Conservation (phyloP, 1,284 basidiomycete species). For the Xanthoconium separans region DNA sequence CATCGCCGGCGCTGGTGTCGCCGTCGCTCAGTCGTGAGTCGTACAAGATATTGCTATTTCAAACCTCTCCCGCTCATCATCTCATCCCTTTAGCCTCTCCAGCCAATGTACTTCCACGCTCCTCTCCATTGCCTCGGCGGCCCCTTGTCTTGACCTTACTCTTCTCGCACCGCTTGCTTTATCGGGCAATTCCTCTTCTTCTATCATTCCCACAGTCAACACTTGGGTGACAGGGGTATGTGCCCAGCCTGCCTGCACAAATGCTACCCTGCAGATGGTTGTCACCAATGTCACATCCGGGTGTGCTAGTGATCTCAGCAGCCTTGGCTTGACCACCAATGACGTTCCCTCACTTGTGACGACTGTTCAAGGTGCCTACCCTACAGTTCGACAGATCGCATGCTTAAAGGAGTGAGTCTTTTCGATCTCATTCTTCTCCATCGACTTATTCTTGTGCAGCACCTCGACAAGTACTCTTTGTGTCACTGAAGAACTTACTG, state of each 20-base stretch:
- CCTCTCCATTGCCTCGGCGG: slow-evolving; percentile 41
- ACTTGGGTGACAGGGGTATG: slow-evolving; percentile 60
- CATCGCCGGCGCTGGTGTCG: slow-evolving; percentile 40
- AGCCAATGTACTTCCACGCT: slow-evolving; percentile 37
- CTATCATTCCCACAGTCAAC: slow-evolving; percentile 52
- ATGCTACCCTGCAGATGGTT: slow-evolving; percentile 48
- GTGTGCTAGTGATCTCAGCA: slow-evolving; percentile 44
- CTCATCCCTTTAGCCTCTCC: slow-evolving; percentile 7
- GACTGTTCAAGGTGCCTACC: slow-evolving; percentile 45
- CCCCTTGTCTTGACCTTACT: slow-evolving; percentile 52
- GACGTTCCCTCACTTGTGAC: slow-evolving; percentile 3
- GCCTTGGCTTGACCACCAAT: slow-evolving; percentile 25
- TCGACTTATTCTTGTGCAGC: slow-evolving; percentile 20
- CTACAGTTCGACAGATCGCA: slow-evolving; percentile 45
- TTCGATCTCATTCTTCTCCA: neutral
- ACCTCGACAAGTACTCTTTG: slow-evolving; percentile 48
- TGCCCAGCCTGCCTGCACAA: slow-evolving; percentile 51
- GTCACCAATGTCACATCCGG: slow-evolving; percentile 44
- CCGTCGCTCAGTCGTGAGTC: slow-evolving; percentile 47
- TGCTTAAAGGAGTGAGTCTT: slow-evolving; percentile 58
- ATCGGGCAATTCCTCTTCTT: slow-evolving; percentile 32
- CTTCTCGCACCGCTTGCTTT: slow-evolving; percentile 45
- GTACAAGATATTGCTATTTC: no score
- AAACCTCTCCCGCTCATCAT: neutral
- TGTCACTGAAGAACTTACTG: slow-evolving; percentile 47